These are phyloP conservation scores for Neurospora sp. DNA, from an alignment of 495 filamentous ascomycete species.

Conservation along the genomic window DNA sequence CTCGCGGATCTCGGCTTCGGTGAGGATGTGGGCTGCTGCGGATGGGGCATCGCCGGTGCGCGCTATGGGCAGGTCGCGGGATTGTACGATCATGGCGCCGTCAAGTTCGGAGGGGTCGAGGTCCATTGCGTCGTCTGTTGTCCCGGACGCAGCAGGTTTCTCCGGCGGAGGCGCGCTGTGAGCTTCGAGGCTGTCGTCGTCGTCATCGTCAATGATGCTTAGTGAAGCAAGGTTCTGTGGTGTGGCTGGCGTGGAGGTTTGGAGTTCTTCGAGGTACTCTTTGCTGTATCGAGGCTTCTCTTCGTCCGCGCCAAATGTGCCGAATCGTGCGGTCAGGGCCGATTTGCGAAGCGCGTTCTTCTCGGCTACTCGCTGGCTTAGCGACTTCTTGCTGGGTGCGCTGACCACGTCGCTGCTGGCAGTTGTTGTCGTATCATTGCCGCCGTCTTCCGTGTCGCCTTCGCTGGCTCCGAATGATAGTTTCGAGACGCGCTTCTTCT, in stretches of 20 bases:
- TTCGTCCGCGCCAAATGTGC: constrained; percentile 46
- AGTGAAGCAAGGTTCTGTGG: constrained; percentile 46
- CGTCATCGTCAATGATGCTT: constrained; percentile 9
- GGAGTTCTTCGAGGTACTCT: constrained; percentile 77
- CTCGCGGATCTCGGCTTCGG: constrained; percentile 79
- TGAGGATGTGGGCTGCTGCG: constrained; percentile 43
- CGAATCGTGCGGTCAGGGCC: constrained; percentile 45
- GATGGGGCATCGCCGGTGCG: neutral
- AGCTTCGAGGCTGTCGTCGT: constrained; percentile 1
- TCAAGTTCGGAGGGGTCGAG: constrained; percentile 46
- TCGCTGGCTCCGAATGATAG: constrained; percentile 67
- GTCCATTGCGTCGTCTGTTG: constrained; percentile 35
- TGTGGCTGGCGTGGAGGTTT: constrained; percentile 68
- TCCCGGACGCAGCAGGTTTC: constrained; percentile 9
- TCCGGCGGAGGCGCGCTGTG: constrained; percentile 12
- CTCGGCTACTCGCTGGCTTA: constrained; percentile 62
- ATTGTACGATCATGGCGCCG: constrained; percentile 53
- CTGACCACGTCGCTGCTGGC: constrained; percentile 44
- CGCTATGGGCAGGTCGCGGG: constrained; percentile 12
- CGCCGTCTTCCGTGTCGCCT: constrained; percentile 43
- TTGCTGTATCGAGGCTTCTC: constrained; percentile 70
- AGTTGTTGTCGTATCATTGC: constrained; percentile 8
- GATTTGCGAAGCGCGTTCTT: constrained; percentile 51
- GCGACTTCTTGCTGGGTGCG: constrained; percentile 53
- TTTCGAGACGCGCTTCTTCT: constrained; percentile 55